phyloP scores from a whole-genome alignment of 2,329 filamentous ascomycete genomes.

The Phialocephala sp. region DNA sequence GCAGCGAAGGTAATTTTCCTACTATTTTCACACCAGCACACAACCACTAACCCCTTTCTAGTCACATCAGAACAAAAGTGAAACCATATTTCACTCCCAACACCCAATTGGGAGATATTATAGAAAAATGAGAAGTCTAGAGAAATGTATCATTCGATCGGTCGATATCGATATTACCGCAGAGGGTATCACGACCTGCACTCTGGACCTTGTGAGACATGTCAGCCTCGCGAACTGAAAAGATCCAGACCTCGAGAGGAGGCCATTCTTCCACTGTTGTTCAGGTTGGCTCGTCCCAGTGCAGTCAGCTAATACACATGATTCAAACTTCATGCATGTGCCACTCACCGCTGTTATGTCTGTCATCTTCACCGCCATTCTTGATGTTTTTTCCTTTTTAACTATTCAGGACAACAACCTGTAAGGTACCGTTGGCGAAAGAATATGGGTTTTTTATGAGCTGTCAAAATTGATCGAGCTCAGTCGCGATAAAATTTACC shows the following conservation, averaged over 20 bases:
- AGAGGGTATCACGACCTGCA: background rate
- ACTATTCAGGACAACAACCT: background rate
- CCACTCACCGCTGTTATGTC: background rate
- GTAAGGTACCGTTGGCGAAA: background rate
- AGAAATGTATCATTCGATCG: background rate
- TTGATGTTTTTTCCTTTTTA: background rate
- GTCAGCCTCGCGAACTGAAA: background rate
- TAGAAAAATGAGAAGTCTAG: conserved; percentile 3
- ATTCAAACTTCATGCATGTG: background rate
- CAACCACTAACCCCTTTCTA: background rate
- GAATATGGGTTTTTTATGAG: background rate
- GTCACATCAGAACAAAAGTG: conserved; percentile 46
- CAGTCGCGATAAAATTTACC: background rate
- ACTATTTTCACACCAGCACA: too few species aligned
- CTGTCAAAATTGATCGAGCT: background rate
- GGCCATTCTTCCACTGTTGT: background rate
- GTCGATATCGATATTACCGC: background rate
- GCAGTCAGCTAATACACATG: background rate
- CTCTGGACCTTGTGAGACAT: background rate
- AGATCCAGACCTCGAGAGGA: background rate
- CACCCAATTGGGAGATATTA: conserved; percentile 24
- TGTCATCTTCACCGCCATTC: background rate
- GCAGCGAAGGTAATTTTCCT: conserved; percentile 28
- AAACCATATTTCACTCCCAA: conserved; percentile 48
- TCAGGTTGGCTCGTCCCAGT: background rate